Evolutionary conservation across 1,139 yeast genomes (phyloP), one percentile per base, ranked within the genome.

Genomic region (Suhomyces ambrosiae): DNA sequence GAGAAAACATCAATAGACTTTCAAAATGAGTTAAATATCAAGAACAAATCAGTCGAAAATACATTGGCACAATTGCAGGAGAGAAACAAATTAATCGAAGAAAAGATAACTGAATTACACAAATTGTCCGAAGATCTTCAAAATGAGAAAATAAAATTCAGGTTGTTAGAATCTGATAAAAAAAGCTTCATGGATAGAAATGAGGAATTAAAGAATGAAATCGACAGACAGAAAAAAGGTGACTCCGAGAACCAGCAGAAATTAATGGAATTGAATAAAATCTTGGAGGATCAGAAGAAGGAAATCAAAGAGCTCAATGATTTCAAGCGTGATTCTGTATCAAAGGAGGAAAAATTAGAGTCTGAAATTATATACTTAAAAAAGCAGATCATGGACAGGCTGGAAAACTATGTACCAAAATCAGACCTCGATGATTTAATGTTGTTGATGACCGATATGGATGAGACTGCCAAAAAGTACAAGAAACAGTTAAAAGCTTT

Each of bases 391-490:
- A 46, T 49, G 27, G 43, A 41, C 25, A 40, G 45, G 25, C 28
- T 33, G 7, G 38, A 33, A 5, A 48, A 52, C 12, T 44, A 48
- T 51, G 84, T 79, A 11, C 76, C 82, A 0, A 78, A 71, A 48
- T 56, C 77, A 2, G 95, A 86, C 33, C 56, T 84, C 10, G 96
- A 88, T 53, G 95, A 86, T 41, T 61, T 87, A 45, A 77, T 87
- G 82, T 63, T 86, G 28, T 63, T 87, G 28, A 77, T 88, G 61
- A 73, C 84, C 10, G 95, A 86, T 30, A 64, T 86, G 53, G 94
- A 86, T 47, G 92, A 86, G 34, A 76, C 76, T 43, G 81, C 76
- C 42, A 70, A 72, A 23, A 71, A 69, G 48, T 86, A 86, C 57
- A 83, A 82, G 49, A 53, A 58, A 11, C 71, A 68, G 43, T 65